Evolutionary conservation across 2,329 filamentous ascomycete species (phyloP), one percentile per base, ranked within the genome.

Genomic region (Aureobasidium sp.): DNA sequence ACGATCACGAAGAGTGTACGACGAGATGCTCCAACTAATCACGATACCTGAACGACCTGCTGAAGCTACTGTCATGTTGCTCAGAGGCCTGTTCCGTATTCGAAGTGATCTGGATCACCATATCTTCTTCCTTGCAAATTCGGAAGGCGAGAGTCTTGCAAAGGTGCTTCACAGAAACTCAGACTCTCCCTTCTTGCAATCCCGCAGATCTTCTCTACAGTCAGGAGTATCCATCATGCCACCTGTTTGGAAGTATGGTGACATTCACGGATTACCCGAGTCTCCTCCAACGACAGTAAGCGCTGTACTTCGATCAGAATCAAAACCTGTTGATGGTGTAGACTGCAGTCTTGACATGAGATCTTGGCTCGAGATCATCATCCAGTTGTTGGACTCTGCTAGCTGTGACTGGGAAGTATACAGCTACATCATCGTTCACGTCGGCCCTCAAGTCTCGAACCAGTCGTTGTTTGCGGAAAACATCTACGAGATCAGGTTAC

Each of bases 391-490:
- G 45, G 58, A 63, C 45, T 37, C 62, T 48, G 50, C 58, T 27
- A 36, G 16, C 25, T 63, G 61, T 29, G 59, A 63, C 64, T 97
- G 93, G 92, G 91, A 97, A 71, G 79, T 96, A 1, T 96, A 96
- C 78, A 93, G 90, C 73, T 97, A 93, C 71, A 83, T 93, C n/a
- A 79, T 99, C 34, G 89, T 91, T 6, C 90, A 96, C 72, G 78
- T 97, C 9, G 89, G 91, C 1, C 88, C 90, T 32, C 93, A 97
- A 69, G 80, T 99, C 27, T 89, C 87, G 72, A 99, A 99, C 68
- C 91, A 94, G 69, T 87, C 90, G 11, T 79, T 97, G 15, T 97
- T 97, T 71, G 82, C 81, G 63, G 86, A 83, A 59, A 85, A 90
- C 6, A 85, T 90, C 41, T 80, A 84, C 3, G 86, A 95, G 63